Evolutionary conservation across 208 protist species (phyloP).

Genomic region (Wallacemonas sp.): DNA sequence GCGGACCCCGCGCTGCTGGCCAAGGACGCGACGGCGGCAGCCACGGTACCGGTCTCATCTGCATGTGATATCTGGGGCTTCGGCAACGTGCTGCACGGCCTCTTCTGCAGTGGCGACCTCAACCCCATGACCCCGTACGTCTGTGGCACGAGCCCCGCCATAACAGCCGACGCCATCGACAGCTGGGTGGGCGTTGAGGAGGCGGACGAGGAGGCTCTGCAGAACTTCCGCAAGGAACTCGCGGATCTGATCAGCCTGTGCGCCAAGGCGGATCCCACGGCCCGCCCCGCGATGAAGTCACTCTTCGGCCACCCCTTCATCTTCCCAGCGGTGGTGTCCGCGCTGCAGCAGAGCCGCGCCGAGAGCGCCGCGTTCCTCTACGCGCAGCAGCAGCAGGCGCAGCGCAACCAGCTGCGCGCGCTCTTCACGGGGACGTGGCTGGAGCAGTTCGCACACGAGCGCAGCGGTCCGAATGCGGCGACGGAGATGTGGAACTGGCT

Average conservation of each 20-base stretch:
- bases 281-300: background rate
- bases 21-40: background rate
- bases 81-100: conserved; percentile 10
- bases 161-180: conserved; percentile 1
- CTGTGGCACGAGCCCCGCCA: background rate
- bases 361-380: background rate
- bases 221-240: background rate
- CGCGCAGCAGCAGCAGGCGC: conserved; percentile 10
- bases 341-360: conserved; percentile 8
- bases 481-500: conserved; percentile 10
- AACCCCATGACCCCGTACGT: conserved; percentile 15
- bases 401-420: background rate
- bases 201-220: background rate
- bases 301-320: conserved; percentile 11
- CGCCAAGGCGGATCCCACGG: background rate
- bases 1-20: conserved; percentile 8
- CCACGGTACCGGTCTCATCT: background rate
- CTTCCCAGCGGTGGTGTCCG: background rate
- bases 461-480: background rate
- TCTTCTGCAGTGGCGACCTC: conserved; percentile 12
- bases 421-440: conserved; percentile 11
- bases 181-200: conserved; percentile 6
- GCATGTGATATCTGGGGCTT: conserved; percentile 11
- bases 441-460: background rate
- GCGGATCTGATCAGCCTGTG: background rate